Conservation (phyloP, 441 rosid species). For the Corymbia calophylla region DNA sequence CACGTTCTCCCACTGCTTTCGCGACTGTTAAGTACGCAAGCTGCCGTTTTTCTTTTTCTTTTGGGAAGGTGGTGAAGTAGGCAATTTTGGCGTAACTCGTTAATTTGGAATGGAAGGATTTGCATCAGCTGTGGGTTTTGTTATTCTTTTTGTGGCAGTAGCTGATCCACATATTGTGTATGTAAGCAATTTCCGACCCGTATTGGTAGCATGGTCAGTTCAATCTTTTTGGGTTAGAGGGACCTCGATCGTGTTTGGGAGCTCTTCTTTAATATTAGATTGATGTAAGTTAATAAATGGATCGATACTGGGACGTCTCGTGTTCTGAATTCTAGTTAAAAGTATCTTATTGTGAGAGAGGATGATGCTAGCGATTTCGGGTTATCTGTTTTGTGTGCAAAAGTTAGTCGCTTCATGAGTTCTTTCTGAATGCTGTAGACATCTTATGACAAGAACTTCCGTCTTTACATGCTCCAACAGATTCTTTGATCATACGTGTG, state of each 20-base stretch:
- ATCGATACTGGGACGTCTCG: neutral
- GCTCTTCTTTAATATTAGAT: neutral
- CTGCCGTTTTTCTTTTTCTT: neutral
- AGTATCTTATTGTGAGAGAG: neutral
- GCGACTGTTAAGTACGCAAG: neutral
- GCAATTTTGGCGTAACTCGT: neutral
- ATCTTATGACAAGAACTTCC: constrained; percentile 11
- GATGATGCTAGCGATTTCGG: neutral
- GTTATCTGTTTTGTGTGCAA: neutral
- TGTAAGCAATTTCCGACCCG: neutral
- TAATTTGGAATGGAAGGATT: neutral
- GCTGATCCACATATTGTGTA: neutral
- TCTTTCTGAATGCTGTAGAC: neutral
- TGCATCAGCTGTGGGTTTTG: neutral
- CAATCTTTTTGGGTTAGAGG: neutral
- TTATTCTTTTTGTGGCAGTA: neutral
- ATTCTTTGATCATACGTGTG: constrained; percentile 16
- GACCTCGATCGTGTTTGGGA: neutral
- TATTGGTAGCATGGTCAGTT: neutral
- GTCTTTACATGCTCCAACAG: constrained; percentile 10
- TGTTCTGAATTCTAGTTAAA: neutral
- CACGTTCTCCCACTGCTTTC: neutral
- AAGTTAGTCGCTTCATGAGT: neutral
- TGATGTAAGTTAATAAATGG: neutral
- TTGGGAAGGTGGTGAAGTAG: neutral